Evolutionary conservation across 2,329 filamentous ascomycete species (phyloP), one percentile per base, ranked within the genome.

Genomic region (Seiridium cupressi): DNA sequence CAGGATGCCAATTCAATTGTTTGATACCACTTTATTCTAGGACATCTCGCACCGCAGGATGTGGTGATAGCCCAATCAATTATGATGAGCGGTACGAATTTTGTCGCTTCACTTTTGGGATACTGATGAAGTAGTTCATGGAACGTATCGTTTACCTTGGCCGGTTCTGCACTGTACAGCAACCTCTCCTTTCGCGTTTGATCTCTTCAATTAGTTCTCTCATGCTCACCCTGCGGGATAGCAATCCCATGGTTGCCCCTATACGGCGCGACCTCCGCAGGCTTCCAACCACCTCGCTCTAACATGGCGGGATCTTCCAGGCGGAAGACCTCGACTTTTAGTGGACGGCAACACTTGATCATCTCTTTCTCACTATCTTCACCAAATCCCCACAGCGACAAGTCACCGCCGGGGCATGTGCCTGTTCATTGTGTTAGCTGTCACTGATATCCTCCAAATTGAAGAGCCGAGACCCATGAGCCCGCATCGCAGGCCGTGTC

Each of bases 311-410:
- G 72, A 65, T 89, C 84, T 35, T 78, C 74, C 11, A 94, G 73
- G 60, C 80, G 79, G 71, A 86, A 93, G 0, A 95, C 87, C 66
- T 93, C 86, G 0, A 94, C 89, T 53, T 86, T 87, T 5, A 95
- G 81, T 1, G 90, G 90, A 6, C 91, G 83, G 73, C 89, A 92
- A 63, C 86, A 89, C 61, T 85, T 84, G 66, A 83, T 73, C 84
- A 91, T 92, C 57, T 87, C 87, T 68, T 87, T 83, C 64, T 86
- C 84, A 73, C 85, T 88, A 51, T 83, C 84, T 48, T 82, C 85
- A 10, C 89, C 88, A 80, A 92, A 95, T 0, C 90, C 91, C 90
- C 91, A 94, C n/a, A 85, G 80, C 1, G 89, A 92, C 53, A 95
- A 76, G 70, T 95, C 92, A 0, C 92, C 92, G 1, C 91, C 91